Evolutionary conservation across 2,329 filamentous ascomycete species (phyloP).

Genomic region (Zasmidium cellare): DNA sequence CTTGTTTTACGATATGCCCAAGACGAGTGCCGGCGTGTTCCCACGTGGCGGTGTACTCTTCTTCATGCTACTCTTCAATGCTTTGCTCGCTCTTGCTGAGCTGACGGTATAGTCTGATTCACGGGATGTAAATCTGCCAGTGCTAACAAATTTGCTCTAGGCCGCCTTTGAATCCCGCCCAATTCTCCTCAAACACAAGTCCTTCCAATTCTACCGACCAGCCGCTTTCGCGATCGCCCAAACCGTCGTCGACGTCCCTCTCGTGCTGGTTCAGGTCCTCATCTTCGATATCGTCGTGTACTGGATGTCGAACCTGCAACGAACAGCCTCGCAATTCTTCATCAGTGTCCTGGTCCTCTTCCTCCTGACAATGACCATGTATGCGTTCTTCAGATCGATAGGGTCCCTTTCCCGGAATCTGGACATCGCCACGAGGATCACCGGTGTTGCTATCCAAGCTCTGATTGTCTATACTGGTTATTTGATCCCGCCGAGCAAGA

Average conservation of each 20-base stretch:
- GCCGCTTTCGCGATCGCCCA: slow-evolving; percentile 81
- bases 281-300: slow-evolving; percentile 68
- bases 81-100: slow-evolving; percentile 54
- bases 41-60: slow-evolving; percentile 76
- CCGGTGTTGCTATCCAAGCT: slow-evolving; percentile 61
- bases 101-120: slow-evolving; percentile 46
- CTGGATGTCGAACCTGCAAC: slow-evolving; percentile 79
- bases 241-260: slow-evolving; percentile 81
- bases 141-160: background rate
- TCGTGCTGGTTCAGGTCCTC: slow-evolving; percentile 64
- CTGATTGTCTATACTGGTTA: slow-evolving; percentile 65
- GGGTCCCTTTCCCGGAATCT: slow-evolving; percentile 70
- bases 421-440: slow-evolving; percentile 56
- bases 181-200: slow-evolving; percentile 84
- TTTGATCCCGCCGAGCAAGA: slow-evolving; percentile 24
- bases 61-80: slow-evolving; percentile 80
- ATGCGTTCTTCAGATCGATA: slow-evolving; percentile 80
- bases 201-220: slow-evolving; percentile 86
- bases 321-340: slow-evolving; percentile 75
- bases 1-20: slow-evolving; percentile 74
- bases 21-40: slow-evolving; percentile 70
- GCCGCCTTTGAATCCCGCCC: slow-evolving; percentile 53
- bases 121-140: background rate
- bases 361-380: slow-evolving; percentile 72
- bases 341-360: slow-evolving; percentile 79